A percentile compares a stretch with the other conserved stretches of the same genome.
These are phyloP conservation scores for Allodekkera sacchari DNA, from an alignment of 805 yeast species.

Conservation along the genomic window DNA sequence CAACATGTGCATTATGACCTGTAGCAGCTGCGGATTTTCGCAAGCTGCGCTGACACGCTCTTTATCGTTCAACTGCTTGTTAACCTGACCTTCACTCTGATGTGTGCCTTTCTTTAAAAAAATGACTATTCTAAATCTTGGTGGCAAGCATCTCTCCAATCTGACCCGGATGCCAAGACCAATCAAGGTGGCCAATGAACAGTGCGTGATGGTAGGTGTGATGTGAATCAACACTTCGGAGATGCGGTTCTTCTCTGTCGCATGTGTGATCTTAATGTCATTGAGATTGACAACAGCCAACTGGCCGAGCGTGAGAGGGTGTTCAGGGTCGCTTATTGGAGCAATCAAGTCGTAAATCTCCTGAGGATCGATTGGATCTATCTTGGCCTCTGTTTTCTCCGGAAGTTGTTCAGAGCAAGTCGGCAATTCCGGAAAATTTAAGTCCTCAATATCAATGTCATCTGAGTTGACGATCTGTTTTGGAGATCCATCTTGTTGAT, in stretches of 20 bases:
- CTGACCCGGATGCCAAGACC: slow-evolving; percentile 93
- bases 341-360: slow-evolving; percentile 85
- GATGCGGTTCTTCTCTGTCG: slow-evolving; percentile 42
- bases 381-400: slow-evolving; percentile 16
- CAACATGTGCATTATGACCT: slow-evolving; percentile 90
- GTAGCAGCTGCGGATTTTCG: slow-evolving; percentile 84
- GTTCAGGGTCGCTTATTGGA: slow-evolving; percentile 92
- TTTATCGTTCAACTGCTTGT: slow-evolving; percentile 93
- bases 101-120: slow-evolving; percentile 86
- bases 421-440: not conserved
- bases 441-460: slow-evolving; percentile 1
- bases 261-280: slow-evolving; percentile 67
- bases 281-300: slow-evolving; percentile 82
- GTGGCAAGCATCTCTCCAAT: slow-evolving; percentile 79
- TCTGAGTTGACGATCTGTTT: slow-evolving; percentile 1
- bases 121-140: slow-evolving; percentile 72
- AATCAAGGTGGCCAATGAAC: slow-evolving; percentile 90
- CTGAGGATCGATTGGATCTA: slow-evolving; percentile 74
- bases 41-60: slow-evolving; percentile 98
- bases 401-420: not conserved
- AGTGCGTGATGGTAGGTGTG: slow-evolving; percentile 97
- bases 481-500: not conserved
- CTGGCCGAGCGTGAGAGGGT: slow-evolving; percentile 91
- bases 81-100: slow-evolving; percentile 92
- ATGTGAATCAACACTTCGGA: slow-evolving; percentile 75